Conservation (phyloP, 2,329 filamentous ascomycete species). For the Exophiala dermatitidis region DNA sequence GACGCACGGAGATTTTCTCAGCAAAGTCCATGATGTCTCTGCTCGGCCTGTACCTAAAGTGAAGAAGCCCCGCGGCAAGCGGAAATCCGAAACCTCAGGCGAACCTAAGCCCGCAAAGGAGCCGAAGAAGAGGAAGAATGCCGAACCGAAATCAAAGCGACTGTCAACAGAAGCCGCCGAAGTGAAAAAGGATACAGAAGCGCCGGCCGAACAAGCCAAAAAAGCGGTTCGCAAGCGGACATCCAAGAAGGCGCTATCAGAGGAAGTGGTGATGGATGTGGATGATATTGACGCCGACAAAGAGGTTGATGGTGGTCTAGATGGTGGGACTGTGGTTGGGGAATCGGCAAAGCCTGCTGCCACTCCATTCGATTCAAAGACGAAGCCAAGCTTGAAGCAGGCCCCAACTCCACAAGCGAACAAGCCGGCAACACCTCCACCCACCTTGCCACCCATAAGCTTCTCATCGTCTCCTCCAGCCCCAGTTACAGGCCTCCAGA, state of each 20-base stretch:
- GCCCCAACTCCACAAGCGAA: background rate
- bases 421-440: conserved; percentile 9
- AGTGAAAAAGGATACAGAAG: too few species aligned
- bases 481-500: background rate
- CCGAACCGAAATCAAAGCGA: conserved; percentile 8
- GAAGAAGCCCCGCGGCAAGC: conserved; percentile 19
- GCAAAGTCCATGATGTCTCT: conserved; percentile 24
- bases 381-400: background rate
- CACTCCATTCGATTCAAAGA: too few species aligned
- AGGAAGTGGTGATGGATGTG: conserved; percentile 25
- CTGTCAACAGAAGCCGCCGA: background rate
- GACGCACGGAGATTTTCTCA: conserved; percentile 25
- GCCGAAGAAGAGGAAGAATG: conserved; percentile 21
- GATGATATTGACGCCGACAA: conserved; percentile 8
- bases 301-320: too few species aligned
- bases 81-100: conserved; percentile 9
- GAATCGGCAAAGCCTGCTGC: too few species aligned
- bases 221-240: conserved; percentile 5
- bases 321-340: too few species aligned
- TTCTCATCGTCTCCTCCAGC: background rate
- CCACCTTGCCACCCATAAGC: conserved; percentile 1
- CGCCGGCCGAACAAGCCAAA: too few species aligned
- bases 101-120: conserved; percentile 11
- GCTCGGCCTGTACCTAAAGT: conserved; percentile 21
- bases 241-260: conserved; percentile 10